phyloP scores from a whole-genome alignment of 805 yeast species.

The Yamadazyma phyllophila region DNA sequence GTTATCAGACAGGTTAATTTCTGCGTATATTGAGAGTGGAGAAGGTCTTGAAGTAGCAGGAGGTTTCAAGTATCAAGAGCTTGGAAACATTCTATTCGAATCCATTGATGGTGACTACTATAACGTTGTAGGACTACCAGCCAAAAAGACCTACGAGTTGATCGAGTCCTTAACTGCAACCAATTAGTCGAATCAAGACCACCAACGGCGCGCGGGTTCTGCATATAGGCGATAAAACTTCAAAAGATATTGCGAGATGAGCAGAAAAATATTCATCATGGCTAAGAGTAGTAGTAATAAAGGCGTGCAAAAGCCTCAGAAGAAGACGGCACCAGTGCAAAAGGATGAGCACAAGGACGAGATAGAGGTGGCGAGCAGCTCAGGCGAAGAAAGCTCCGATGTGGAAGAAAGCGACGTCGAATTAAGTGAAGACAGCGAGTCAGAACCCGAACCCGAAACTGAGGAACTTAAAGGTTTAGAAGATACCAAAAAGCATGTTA shows the following conservation, averaged over 20 bases:
- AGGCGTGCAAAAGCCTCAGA: neutral
- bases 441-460: conserved; percentile 24
- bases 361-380: conserved; percentile 36
- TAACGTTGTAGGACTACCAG: conserved; percentile 88
- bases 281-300: conserved; percentile 11
- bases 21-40: conserved; percentile 60
- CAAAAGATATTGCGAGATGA: conserved; percentile 9
- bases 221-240: neutral
- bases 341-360: conserved; percentile 15
- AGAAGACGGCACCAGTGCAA: conserved; percentile 10
- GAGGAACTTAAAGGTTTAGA: conserved; percentile 22
- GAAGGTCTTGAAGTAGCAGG: conserved; percentile 90
- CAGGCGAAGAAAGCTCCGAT: conserved; percentile 15
- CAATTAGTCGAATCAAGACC: neutral
- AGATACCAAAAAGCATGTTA: conserved; percentile 20
- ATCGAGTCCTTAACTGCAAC: conserved; percentile 16
- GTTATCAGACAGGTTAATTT: conserved; percentile 54
- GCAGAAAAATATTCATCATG: conserved; percentile 12
- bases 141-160: conserved; percentile 50
- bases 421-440: conserved; percentile 16
- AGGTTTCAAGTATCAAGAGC: conserved; percentile 82
- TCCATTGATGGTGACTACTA: conserved; percentile 74
- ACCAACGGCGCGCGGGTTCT: neutral
- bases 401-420: conserved; percentile 15
- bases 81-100: conserved; percentile 63